Evolutionary conservation across 805 yeast genomes (phyloP), one percentile per base, ranked within the genome.

Genomic region (Monosporozyma aerobia): DNA sequence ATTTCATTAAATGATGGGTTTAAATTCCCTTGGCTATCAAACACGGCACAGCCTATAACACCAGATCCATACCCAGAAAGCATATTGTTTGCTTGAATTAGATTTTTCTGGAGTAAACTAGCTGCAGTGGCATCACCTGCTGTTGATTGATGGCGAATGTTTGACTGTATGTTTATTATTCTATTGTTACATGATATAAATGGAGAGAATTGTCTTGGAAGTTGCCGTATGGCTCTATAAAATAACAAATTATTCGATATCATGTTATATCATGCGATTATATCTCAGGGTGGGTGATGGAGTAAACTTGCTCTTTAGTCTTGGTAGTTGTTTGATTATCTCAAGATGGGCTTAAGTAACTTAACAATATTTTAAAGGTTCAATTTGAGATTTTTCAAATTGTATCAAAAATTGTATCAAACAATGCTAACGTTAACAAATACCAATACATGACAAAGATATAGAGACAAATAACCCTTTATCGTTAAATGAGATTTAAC

Each of bases 21-120:
- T 25, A 87, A 82, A 44, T 81, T 77, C 0, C 98, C 97, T 2
- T 73, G 65, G 3, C 63, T 56, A 61, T 90, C 90, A 57, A 94
- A 82, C 0, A 87, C 79, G 1, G 98, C 92, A 60, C 97, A 92
- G 33, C 90, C 74, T 22, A 90, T 82, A 32, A 69, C 60, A 3
- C 69, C 67, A 1, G 67, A 59, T 13, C 72, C 73, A 29, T 68
- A 62, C 39, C 65, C 62, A 46, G 59, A 60, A n/a, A 63, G 55
- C 5, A 65, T 54, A 51, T 69, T 70, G 51, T 67, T 71, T 41
- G 71, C 61, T 51, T 71, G 74, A 5, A 70, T 64, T 5, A 73
- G 54, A 53, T 70, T 71, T 55, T 69, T 73, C 49, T 73, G 75
- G 13, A 73, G 55, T 16, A 71, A 54, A 16, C 69, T 53, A 9